A percentile compares a stretch with the other conserved stretches of the same genome.
Evolutionary conservation across 75 land plant species (phyloP).

Genomic region (Larix kaempferi): DNA sequence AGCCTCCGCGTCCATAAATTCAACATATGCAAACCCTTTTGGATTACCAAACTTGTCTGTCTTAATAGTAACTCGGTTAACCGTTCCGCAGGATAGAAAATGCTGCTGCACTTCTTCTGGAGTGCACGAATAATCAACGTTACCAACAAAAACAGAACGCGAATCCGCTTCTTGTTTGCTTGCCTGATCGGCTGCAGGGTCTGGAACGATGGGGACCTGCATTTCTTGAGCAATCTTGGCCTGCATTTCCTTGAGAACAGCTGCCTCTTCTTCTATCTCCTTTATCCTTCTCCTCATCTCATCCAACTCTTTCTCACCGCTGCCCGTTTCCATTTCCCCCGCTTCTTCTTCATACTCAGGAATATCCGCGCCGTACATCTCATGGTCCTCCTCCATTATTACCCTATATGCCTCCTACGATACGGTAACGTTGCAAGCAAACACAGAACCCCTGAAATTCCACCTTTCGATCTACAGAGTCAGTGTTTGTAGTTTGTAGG

Average conservation of each 20-base stretch:
- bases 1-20: conserved; percentile 48
- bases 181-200: conserved; percentile 48
- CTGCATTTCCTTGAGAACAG: conserved; percentile 90
- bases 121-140: conserved; percentile 89
- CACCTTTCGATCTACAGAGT: too few relatives aligned
- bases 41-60: conserved; percentile 93
- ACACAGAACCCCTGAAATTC: too few relatives aligned
- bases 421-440: too few relatives aligned
- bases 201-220: conserved; percentile 41
- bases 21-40: conserved; percentile 72
- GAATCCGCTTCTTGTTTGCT: conserved; percentile 75
- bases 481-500: too few relatives aligned
- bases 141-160: conserved; percentile 80
- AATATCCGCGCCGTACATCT: conserved; percentile 92
- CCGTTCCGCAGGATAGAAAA: conserved; percentile 87
- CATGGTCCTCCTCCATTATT: conserved; percentile 88
- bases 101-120: conserved; percentile 94
- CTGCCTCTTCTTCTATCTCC: conserved; percentile 97
- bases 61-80: conserved; percentile 75
- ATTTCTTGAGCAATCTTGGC: conserved; percentile 93
- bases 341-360: conserved; percentile 52
- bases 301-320: conserved; percentile 57
- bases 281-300: conserved; percentile 92
- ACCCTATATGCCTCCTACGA: too few relatives aligned
- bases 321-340: conserved; percentile 59